These are phyloP conservation scores for Inga leiocalycina DNA, from an alignment of 306 rosid species.

Conservation along the genomic window DNA sequence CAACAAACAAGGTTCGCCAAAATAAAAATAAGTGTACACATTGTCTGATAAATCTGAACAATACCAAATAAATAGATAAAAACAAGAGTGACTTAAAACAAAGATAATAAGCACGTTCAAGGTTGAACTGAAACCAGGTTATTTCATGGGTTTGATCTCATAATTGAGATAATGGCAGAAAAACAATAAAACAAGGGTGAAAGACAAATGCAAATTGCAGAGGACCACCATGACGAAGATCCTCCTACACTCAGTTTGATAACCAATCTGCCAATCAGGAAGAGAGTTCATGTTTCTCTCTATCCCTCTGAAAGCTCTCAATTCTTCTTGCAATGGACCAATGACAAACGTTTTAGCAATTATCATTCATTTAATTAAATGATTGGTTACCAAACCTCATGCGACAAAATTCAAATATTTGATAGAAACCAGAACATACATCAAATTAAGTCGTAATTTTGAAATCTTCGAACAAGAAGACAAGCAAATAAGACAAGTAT, in stretches of 20 bases:
- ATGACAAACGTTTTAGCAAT: neutral
- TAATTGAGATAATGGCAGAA: neutral
- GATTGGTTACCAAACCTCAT: neutral
- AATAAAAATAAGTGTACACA: neutral
- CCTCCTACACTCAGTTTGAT: neutral
- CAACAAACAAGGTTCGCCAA: constrained; percentile 4
- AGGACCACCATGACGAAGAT: neutral
- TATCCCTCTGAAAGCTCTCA: neutral
- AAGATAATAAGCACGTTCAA: neutral
- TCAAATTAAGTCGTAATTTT: neutral
- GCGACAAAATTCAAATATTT: neutral
- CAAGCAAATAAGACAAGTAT: neutral
- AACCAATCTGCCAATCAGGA: neutral
- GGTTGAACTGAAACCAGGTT: neutral
- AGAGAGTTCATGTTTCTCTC: neutral
- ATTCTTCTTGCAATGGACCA: neutral
- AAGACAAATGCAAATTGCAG: neutral
- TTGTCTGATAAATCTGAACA: no score
- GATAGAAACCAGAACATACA: constrained; percentile 16
- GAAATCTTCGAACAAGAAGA: constrained; percentile 14
- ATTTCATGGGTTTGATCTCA: neutral
- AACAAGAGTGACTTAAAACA: neutral
- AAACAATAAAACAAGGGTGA: neutral
- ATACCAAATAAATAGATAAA: no score
- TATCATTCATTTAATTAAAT: neutral